Base-by-base conservation (phyloP, 2,329 filamentous ascomycete species). In the Verticillium dahliae region DNA sequence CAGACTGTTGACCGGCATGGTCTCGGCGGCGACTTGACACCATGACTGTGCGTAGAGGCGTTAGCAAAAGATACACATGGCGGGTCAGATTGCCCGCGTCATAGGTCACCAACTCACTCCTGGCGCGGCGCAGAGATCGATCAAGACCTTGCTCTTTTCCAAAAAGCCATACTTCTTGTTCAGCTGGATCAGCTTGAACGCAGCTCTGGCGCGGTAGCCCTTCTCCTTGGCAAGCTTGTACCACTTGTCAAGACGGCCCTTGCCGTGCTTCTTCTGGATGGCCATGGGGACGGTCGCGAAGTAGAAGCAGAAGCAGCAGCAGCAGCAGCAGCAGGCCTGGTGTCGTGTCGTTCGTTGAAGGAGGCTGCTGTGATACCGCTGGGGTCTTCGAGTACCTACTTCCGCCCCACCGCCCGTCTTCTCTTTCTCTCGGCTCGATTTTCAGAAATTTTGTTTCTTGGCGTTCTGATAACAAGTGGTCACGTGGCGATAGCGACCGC, bases 141-240 rank as follows among this genome's bases (percentile, higher is more conserved):
- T 83, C 64, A 97, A 81, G 70, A 98, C 95, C 81, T 91, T 96
- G 78, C 92, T 96, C 82, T 96, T 94, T 76, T 98, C 92, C 69
- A 99, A 81, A 77, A 99, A 99, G 68, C 92, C 91, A 89, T 96
- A 99, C 75, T 97, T 98, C 79, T 98, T 97, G 81, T 99, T 99
- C 70, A 99, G 81, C 76, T 99, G 94, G 68, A 99, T 94, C 69
- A 99, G 80, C 80, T 99, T 99, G 85, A 98, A 98, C 61, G 95
- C 93, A 69, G 95, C 93, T 84, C 95, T 86, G 65, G 95, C 94
- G 71, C 95, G 85, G 74, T 97, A 99, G 65, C 95, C 95, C 77
- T 97, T 98, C 76, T 99, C 95, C 78, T 99, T 99, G 65, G 95
- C 95, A 71, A 98, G 88, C 74, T 93, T 94, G 79, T 98, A 99